These are phyloP conservation scores for Botryotinia calthae DNA, from an alignment of 2,329 filamentous ascomycete genomes.

Conservation along the genomic window DNA sequence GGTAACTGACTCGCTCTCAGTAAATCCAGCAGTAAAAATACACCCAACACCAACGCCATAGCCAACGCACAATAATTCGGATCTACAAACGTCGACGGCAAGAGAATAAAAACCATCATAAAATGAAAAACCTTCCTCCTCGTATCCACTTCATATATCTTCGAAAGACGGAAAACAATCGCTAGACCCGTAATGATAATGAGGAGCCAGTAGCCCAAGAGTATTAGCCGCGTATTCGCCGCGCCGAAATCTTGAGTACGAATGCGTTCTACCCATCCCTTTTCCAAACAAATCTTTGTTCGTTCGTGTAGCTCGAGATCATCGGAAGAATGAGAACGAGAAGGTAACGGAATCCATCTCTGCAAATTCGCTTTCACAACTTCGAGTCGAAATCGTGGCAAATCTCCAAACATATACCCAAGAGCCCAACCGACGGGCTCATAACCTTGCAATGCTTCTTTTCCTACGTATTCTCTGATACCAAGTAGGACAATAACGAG, in stretches of 20 bases:
- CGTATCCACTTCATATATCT: slow-evolving; percentile 87
- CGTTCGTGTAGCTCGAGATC: slow-evolving; percentile 27
- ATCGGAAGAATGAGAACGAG: slow-evolving; percentile 33
- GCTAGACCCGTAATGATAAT: slow-evolving; percentile 70
- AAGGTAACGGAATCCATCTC: slow-evolving; percentile 72
- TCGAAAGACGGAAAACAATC: slow-evolving; percentile 70
- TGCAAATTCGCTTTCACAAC: slow-evolving; percentile 67
- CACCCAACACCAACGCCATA: slow-evolving; percentile 71
- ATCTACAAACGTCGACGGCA: slow-evolving; percentile 83
- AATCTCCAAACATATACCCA: slow-evolving; percentile 81
- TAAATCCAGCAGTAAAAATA: slow-evolving; percentile 86
- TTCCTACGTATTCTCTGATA: slow-evolving; percentile 67
- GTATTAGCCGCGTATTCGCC: slow-evolving; percentile 76
- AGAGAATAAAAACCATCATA: slow-evolving; percentile 95
- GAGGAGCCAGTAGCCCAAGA: slow-evolving; percentile 69
- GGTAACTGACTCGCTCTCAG: slow-evolving; percentile 88
- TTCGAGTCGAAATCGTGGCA: slow-evolving; percentile 68
- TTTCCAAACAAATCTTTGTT: slow-evolving; percentile 44
- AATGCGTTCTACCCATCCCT: slow-evolving; percentile 64
- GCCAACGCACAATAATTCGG: slow-evolving; percentile 79
- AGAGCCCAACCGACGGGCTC: slow-evolving; percentile 93
- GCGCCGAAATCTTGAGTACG: slow-evolving; percentile 65
- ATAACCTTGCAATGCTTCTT: slow-evolving; percentile 63
- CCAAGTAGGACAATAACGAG: slow-evolving; percentile 64
- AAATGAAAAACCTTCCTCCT: slow-evolving; percentile 96